Evolutionary conservation across 352 stramenopile genomes (phyloP).

Genomic region (Globisporangium okanoganense): DNA sequence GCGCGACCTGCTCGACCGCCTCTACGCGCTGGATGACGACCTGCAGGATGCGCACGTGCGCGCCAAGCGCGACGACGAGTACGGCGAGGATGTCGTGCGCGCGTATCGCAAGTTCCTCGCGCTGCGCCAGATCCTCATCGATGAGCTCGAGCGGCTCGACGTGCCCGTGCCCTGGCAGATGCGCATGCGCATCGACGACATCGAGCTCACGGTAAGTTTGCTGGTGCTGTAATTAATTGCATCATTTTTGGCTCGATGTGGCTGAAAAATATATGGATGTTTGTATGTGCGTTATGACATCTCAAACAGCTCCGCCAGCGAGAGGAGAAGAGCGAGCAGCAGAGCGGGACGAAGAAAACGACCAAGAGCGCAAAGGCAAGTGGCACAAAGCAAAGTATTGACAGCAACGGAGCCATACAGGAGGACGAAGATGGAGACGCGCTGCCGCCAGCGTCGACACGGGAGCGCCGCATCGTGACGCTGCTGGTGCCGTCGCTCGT

Average conservation of each 20-base stretch:
- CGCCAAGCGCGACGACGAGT: slow-evolving; percentile 60
- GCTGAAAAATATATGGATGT: neutral
- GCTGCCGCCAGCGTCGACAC: slow-evolving; percentile 16
- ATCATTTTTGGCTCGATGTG: neutral
- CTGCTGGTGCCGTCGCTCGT: slow-evolving; percentile 49
- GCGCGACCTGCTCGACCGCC: slow-evolving; percentile 26
- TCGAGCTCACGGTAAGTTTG: slow-evolving; percentile 70
- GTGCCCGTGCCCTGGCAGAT: slow-evolving; percentile 61
- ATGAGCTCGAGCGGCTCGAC: slow-evolving; percentile 33
- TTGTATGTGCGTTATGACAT: neutral
- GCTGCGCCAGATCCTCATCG: slow-evolving; percentile 46
- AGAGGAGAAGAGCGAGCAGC: slow-evolving; percentile 27
- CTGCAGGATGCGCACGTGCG: slow-evolving; percentile 48
- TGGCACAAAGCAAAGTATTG: neutral
- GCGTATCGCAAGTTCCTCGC: slow-evolving; percentile 55
- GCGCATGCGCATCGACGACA: slow-evolving; percentile 73
- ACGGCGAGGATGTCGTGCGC: slow-evolving; percentile 56
- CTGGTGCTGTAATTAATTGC: neutral
- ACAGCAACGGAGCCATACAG: slow-evolving; percentile 1
- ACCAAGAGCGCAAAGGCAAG: slow-evolving; percentile 7
- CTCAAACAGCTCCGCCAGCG: slow-evolving; percentile 35
- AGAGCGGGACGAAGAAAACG: slow-evolving; percentile 14
- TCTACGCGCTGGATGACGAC: slow-evolving; percentile 50
- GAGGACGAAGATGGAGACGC: slow-evolving; percentile 3
- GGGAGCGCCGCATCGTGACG: slow-evolving; percentile 25